A percentile compares a stretch with the other conserved stretches of the same genome.
These are phyloP conservation scores for Alternaria viburni DNA, from an alignment of 2,329 filamentous ascomycete species.

Conservation along the genomic window DNA sequence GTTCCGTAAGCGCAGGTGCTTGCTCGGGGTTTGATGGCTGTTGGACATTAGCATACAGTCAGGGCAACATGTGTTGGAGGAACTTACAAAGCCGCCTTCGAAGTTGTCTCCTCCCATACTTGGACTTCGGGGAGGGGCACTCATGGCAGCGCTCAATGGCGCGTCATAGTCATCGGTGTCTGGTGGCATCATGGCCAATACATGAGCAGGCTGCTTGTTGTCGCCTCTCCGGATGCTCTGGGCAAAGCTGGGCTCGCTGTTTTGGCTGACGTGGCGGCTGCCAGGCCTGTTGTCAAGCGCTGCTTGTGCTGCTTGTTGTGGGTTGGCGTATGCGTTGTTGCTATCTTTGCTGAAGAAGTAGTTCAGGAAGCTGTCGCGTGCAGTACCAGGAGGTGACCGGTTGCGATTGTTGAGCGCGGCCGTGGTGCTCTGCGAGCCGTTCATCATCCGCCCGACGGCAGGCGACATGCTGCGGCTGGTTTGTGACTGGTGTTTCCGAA, in stretches of 20 bases:
- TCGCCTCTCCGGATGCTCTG: constrained; percentile 80
- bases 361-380: constrained; percentile 91
- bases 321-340: constrained; percentile 52
- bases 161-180: constrained; percentile 53
- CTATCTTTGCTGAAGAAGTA: constrained; percentile 99
- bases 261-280: constrained; percentile 76
- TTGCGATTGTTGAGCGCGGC: constrained; percentile 70
- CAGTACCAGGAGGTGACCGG: constrained; percentile 64
- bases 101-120: constrained; percentile 28
- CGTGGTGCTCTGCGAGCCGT: constrained; percentile 63
- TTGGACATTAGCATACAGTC: constrained; percentile 23
- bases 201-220: constrained; percentile 58
- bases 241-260: constrained; percentile 79
- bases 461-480: constrained; percentile 82
- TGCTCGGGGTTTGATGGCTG: constrained; percentile 56
- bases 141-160: constrained; percentile 38
- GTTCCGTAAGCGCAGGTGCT: constrained; percentile 89
- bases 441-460: constrained; percentile 69
- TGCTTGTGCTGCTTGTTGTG: constrained; percentile 51
- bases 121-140: constrained; percentile 11
- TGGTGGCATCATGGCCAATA: constrained; percentile 47
- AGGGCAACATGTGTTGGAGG: background rate
- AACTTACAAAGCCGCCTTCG: constrained; percentile 67
- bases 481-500: constrained; percentile 67
- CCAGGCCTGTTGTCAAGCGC: constrained; percentile 48